phyloP scores from a whole-genome alignment of 2,329 filamentous ascomycete species.

The Didymella keratinophila region DNA sequence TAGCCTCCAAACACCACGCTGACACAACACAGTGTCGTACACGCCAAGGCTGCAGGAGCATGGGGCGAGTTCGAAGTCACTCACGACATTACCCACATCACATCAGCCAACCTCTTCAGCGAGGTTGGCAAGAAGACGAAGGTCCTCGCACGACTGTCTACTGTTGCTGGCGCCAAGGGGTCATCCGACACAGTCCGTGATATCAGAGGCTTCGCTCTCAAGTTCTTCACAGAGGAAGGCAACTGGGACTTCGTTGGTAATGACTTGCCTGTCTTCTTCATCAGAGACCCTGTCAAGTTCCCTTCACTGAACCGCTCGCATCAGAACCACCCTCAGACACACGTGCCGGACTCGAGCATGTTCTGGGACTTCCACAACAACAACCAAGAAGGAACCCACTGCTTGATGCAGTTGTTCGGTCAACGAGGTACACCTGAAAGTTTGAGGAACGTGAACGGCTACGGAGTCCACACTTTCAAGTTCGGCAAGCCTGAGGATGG shows the following conservation, averaged over 20 bases:
- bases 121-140: neutral
- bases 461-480: neutral
- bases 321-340: constrained; percentile 46
- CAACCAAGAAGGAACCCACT: constrained; percentile 61
- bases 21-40: neutral
- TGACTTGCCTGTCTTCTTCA: constrained; percentile 55
- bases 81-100: neutral
- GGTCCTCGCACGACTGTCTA: neutral
- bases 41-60: neutral
- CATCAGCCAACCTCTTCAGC: neutral
- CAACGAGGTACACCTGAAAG: neutral
- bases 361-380: constrained; percentile 53
- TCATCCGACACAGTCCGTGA: constrained; percentile 59
- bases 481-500: neutral
- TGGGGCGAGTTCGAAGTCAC: neutral
- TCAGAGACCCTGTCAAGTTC: constrained; percentile 56
- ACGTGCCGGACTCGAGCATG: constrained; percentile 49
- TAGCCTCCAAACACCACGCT: neutral
- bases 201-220: constrained; percentile 60
- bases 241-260: constrained; percentile 61
- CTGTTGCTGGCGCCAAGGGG: constrained; percentile 34
- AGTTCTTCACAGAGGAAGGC: constrained; percentile 62
- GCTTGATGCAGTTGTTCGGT: constrained; percentile 13
- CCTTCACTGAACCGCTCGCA: constrained; percentile 51
- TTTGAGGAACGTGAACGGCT: neutral